Base-by-base conservation (phyloP, 306 rosid genomes). In the Trifolium pratense region DNA sequence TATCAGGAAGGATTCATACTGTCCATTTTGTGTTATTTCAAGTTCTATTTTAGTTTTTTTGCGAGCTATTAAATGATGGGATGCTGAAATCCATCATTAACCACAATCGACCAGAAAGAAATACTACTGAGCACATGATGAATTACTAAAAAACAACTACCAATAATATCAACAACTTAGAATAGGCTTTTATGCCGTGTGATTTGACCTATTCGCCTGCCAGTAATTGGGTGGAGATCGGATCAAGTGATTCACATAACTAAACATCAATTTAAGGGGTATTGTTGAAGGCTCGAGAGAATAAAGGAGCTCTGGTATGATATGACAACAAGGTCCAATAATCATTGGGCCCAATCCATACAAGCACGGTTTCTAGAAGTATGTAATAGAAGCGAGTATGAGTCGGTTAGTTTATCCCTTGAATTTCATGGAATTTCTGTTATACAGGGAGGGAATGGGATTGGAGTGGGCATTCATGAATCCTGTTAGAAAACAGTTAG, bases 181-280 rank as follows among this genome's bases (percentile, higher is more conserved):
- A 62, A 18, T 62, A 78, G 59, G 10, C 72, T 52, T 71, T 71
- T 18, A 37, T 65, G 53, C 56, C 13, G 5, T 64, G 31, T 71
- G 77, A 40, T 70, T 70, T 42, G 8, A 17, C 64, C 21, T 29
- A 15, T 40, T 71, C 57, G 9, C 46, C 13, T 23, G 45, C 61
- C 59, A 61, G 56, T 61, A 9, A 52, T 52, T 52, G 12, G 17
- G 5, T 14, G 20, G 25, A 61, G 46, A 61, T 31, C 21, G 58
- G 13, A 36, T 25, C 64, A 13, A 1, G 29, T 26, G 65, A 59
- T 9, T 52, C 25, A 9, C 25, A 29, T 34, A 16, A 62, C 6
- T 9, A 18, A 36, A 10, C 18, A 63, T 36, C 16, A 63, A 34
- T 7, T 36, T 37, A 62, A n/a, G 16, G 18, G 51, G 32, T 64